A percentile compares a stretch with the other conserved stretches of the same genome.
Conservation (phyloP, 768 basidiomycete species). For the Amylocystis lapponica region DNA sequence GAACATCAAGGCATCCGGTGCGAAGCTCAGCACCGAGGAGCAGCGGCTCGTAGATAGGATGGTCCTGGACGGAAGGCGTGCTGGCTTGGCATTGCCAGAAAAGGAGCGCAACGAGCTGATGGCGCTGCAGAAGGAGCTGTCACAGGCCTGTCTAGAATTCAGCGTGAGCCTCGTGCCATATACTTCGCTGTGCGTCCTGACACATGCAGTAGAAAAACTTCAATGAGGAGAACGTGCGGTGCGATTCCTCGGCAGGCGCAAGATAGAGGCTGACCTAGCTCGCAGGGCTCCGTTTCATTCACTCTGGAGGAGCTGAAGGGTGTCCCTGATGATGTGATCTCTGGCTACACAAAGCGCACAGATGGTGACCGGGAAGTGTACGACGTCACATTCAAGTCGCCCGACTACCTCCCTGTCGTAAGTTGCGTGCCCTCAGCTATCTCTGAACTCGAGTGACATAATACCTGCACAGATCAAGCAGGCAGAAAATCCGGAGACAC, state of each 20-base stretch:
- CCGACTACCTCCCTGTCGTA: conserved; percentile 76
- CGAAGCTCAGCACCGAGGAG: conserved; percentile 58
- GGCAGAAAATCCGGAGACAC: conserved; percentile 64
- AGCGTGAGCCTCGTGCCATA: conserved; percentile 40
- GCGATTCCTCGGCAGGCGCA: neutral
- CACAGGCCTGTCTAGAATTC: conserved; percentile 73
- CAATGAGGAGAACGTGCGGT: conserved; percentile 73
- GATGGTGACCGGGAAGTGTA: conserved; percentile 55
- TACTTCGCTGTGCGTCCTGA: neutral
- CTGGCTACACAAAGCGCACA: conserved; percentile 65
- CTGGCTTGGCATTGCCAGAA: conserved; percentile 70
- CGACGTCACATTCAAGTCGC: conserved; percentile 77
- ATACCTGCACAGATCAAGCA: conserved; percentile 62
- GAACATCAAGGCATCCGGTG: conserved; percentile 57
- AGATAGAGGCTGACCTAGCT: neutral
- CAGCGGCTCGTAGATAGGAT: conserved; percentile 77
- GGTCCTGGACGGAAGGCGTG: conserved; percentile 74
- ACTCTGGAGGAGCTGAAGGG: conserved; percentile 73
- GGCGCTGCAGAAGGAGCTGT: conserved; percentile 68
- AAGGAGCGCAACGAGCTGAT: conserved; percentile 52
- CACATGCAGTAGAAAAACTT: conserved; percentile 61
- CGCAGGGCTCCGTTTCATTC: conserved; percentile 56
- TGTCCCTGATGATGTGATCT: conserved; percentile 72
- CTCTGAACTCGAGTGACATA: too few relatives aligned
- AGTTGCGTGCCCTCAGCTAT: conserved; percentile 20